These are phyloP conservation scores for Penicillium glabrum DNA, from an alignment of 2,329 filamentous ascomycete genomes.

Conservation along the genomic window DNA sequence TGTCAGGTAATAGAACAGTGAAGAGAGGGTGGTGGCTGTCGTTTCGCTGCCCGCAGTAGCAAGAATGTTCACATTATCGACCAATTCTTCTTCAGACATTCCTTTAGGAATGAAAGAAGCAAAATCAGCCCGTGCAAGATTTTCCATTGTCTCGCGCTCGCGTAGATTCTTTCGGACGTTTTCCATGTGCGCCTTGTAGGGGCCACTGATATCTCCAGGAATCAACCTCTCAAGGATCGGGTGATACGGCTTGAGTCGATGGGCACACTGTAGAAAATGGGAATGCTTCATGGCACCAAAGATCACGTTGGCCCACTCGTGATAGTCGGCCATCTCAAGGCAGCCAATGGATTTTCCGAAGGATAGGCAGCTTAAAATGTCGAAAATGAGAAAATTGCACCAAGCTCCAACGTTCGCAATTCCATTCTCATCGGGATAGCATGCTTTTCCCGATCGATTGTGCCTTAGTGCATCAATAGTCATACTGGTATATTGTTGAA, in stretches of 20 bases:
- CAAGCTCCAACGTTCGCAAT: neutral
- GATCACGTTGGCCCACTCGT: neutral
- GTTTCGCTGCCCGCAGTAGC: neutral
- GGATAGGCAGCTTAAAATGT: neutral
- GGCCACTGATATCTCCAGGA: neutral
- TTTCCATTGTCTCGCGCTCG: neutral
- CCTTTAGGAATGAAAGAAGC: neutral
- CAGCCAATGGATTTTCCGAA: neutral
- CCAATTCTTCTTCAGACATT: constrained; percentile 4
- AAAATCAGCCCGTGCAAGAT: constrained; percentile 1
- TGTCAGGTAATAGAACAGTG: constrained; percentile 4
- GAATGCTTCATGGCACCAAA: neutral
- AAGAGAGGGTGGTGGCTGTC: neutral
- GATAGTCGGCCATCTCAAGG: neutral
- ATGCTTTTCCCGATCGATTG: neutral
- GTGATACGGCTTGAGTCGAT: neutral
- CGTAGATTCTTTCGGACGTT: neutral
- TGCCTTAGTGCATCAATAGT: neutral
- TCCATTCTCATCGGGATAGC: neutral
- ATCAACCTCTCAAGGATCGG: neutral
- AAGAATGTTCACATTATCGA: constrained; percentile 5
- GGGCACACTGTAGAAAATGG: neutral
- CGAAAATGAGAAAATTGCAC: neutral
- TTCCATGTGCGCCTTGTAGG: too few relatives aligned
- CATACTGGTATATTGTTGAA: neutral